A percentile compares a stretch with the other conserved stretches of the same genome.
Evolutionary conservation across 1,139 yeast species (phyloP).

Genomic region (Kodamaea plutei): DNA sequence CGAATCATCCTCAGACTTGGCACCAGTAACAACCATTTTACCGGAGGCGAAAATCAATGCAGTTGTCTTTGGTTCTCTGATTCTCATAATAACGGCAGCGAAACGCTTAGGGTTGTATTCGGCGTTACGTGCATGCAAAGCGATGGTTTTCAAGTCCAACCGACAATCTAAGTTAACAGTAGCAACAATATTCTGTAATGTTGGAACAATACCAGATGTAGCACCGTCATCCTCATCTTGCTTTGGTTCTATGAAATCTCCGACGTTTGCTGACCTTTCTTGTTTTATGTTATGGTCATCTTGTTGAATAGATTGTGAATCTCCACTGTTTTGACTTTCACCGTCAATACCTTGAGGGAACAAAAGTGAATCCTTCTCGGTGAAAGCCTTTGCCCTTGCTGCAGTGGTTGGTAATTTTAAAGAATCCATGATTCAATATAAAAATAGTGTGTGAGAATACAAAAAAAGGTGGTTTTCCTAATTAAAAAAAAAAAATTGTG

Average conservation of each 20-base stretch:
- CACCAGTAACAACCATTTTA: slow-evolving; percentile 99
- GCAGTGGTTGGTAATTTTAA: slow-evolving; percentile 75
- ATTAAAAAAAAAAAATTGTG: no score
- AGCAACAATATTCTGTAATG: slow-evolving; percentile 94
- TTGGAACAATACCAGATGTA: slow-evolving; percentile 92
- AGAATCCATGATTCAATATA: slow-evolving; percentile 52
- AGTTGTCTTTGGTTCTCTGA: slow-evolving; percentile 97
- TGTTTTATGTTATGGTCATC: slow-evolving; percentile 21
- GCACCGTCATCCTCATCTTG: slow-evolving; percentile 61
- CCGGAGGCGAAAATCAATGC: slow-evolving; percentile 98
- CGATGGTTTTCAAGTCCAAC: slow-evolving; percentile 92
- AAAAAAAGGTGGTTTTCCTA: no score
- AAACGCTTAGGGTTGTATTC: slow-evolving; percentile 97
- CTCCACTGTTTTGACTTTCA: slow-evolving; percentile 12
- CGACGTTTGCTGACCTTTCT: slow-evolving; percentile 16
- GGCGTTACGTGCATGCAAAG: slow-evolving; percentile 98
- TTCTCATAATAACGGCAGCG: slow-evolving; percentile 99
- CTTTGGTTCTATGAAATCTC: slow-evolving; percentile 36
- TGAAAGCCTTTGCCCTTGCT: slow-evolving; percentile 74
- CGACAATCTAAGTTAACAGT: slow-evolving; percentile 96
- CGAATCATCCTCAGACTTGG: slow-evolving; percentile 96
- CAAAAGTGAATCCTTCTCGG: slow-evolving; percentile 62
- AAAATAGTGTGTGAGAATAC: slow-evolving; percentile 5
- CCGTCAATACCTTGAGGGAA: slow-evolving; percentile 50
- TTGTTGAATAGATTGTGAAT: no score